Evolutionary conservation across 2,329 filamentous ascomycete species (phyloP).

Genomic region (Neonectria sp.): DNA sequence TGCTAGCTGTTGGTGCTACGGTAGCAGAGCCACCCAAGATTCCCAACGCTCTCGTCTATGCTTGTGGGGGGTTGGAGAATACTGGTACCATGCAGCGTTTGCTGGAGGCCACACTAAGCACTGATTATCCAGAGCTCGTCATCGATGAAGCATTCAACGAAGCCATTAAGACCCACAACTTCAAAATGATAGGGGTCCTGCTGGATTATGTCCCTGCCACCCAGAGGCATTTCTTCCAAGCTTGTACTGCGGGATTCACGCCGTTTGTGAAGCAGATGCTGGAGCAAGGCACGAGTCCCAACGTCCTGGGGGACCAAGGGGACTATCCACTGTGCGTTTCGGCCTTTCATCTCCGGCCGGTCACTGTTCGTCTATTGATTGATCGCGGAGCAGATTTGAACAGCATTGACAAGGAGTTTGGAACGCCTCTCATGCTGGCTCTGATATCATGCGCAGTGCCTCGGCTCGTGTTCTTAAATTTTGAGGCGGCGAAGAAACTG

Average conservation of each 20-base stretch:
- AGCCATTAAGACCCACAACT: neutral
- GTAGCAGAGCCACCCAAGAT: neutral
- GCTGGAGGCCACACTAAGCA: neutral
- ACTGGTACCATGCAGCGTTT: neutral
- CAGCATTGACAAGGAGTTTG: neutral
- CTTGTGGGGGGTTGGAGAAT: neutral
- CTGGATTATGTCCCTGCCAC: conserved; percentile 11
- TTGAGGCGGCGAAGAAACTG: neutral
- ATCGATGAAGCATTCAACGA: neutral
- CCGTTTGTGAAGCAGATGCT: too few relatives aligned
- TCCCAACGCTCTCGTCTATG: neutral
- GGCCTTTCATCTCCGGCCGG: neutral
- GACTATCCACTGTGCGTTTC: too few relatives aligned
- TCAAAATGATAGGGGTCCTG: neutral
- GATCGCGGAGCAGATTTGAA: neutral
- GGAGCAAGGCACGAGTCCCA: too few relatives aligned
- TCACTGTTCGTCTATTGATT: conserved; percentile 11
- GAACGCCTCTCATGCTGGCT: neutral
- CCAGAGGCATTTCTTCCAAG: neutral
- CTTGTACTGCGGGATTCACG: neutral
- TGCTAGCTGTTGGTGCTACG: conserved; percentile 6
- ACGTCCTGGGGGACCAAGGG: too few relatives aligned
- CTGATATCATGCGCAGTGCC: conserved; percentile 17
- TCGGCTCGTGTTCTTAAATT: neutral
- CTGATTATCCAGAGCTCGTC: neutral